These are phyloP conservation scores for Xylona heveae DNA, from an alignment of 495 filamentous ascomycete genomes.

Conservation along the genomic window DNA sequence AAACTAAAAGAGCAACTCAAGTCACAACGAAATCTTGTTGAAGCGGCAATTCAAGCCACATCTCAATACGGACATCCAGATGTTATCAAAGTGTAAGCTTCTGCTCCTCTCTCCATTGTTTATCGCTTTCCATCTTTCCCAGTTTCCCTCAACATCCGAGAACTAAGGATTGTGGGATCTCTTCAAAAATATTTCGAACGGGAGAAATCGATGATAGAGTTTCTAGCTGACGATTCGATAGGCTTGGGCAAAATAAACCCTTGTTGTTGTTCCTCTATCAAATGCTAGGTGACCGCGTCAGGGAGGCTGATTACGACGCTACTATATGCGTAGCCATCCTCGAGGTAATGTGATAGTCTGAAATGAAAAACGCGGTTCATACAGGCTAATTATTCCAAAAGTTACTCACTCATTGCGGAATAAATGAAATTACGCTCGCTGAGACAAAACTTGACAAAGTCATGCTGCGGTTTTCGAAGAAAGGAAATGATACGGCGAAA, in stretches of 20 bases:
- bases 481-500: constrained; percentile 40
- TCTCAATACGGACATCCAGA: constrained; percentile 38
- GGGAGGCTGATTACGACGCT: constrained; percentile 41
- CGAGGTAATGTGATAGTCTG: constrained; percentile 29
- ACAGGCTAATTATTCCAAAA: too few relatives aligned
- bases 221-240: constrained; percentile 19
- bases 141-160: neutral
- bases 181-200: constrained; percentile 12
- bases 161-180: neutral
- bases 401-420: constrained; percentile 42
- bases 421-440: constrained; percentile 37
- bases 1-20: constrained; percentile 25
- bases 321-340: constrained; percentile 40
- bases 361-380: too few relatives aligned
- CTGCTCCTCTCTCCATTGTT: constrained; percentile 10
- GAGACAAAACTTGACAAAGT: constrained; percentile 47
- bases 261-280: constrained; percentile 34
- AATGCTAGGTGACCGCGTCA: constrained; percentile 44
- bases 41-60: constrained; percentile 35
- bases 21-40: constrained; percentile 34
- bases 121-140: constrained; percentile 1
- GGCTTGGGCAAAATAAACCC: constrained; percentile 34
- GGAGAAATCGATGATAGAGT: constrained; percentile 17
- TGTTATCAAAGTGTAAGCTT: constrained; percentile 32
- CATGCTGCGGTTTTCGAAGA: constrained; percentile 38